These are phyloP conservation scores for Leishmania arabica DNA, from an alignment of 208 protist species.

Conservation along the genomic window DNA sequence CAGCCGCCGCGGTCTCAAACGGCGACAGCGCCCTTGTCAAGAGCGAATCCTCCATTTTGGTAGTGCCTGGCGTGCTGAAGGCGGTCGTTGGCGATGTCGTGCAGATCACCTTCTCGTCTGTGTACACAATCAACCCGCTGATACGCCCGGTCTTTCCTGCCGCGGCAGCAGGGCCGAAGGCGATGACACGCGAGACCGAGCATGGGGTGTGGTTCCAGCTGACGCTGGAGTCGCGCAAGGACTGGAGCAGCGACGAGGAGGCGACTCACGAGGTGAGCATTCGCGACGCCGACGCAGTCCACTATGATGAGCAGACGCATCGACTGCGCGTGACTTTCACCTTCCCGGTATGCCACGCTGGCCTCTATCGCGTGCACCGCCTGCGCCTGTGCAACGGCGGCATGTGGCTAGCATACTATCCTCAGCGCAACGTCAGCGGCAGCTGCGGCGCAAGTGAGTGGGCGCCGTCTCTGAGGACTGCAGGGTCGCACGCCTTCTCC, in stretches of 20 bases:
- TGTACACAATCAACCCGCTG: conserved; percentile 39
- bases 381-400: conserved; percentile 46
- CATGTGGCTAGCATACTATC: conserved; percentile 43
- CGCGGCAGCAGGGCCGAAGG: neutral
- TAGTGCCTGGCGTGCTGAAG: neutral
- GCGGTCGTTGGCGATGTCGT: conserved; percentile 44
- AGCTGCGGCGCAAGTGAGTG: neutral
- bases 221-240: conserved; percentile 71
- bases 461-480: neutral
- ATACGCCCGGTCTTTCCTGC: neutral
- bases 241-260: conserved; percentile 63
- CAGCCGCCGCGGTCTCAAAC: neutral
- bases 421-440: conserved; percentile 9
- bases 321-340: conserved; percentile 41
- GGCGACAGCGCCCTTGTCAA: neutral
- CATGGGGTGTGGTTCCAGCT: conserved; percentile 26
- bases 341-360: conserved; percentile 65
- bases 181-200: neutral
- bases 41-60: neutral
- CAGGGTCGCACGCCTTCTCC: neutral
- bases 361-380: conserved; percentile 57
- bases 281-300: conserved; percentile 12
- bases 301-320: conserved; percentile 36
- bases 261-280: conserved; percentile 62
- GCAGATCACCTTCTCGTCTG: conserved; percentile 28